These are phyloP conservation scores for Butyriboletus loyo DNA, from an alignment of 768 basidiomycete species.

Conservation along the genomic window DNA sequence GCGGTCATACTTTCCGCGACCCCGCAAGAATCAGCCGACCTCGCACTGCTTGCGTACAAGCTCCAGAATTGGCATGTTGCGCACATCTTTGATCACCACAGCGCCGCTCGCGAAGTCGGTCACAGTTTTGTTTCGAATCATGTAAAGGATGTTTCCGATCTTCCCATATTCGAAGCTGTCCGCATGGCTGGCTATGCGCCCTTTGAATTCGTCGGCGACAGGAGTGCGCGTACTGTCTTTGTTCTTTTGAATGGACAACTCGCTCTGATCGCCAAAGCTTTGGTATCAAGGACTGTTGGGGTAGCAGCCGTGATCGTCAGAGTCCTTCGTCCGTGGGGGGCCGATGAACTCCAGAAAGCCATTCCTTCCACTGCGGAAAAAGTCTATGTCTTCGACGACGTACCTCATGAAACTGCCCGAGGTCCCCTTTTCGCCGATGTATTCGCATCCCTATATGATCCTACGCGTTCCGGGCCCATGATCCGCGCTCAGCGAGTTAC, in stretches of 20 bases:
- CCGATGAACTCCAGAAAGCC: constrained; percentile 53
- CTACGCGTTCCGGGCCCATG: constrained; percentile 31
- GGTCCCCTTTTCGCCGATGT: constrained; percentile 74
- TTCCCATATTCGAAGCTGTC: constrained; percentile 48
- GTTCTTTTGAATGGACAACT: constrained; percentile 76
- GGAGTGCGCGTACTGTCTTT: constrained; percentile 58
- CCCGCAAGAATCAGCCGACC: constrained; percentile 77
- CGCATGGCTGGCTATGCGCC: constrained; percentile 60
- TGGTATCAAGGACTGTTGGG: constrained; percentile 42
- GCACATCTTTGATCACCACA: constrained; percentile 89
- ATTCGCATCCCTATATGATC: constrained; percentile 53
- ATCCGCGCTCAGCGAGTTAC: constrained; percentile 59
- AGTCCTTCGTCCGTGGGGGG: constrained; percentile 82
- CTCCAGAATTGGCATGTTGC: constrained; percentile 67
- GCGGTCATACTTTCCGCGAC: constrained; percentile 80
- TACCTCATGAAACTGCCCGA: constrained; percentile 56
- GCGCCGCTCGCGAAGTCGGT: constrained; percentile 72
- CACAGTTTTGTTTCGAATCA: constrained; percentile 44
- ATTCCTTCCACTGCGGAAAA: constrained; percentile 57
- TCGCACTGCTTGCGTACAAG: constrained; percentile 73
- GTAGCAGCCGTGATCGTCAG: constrained; percentile 71
- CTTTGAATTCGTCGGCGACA: constrained; percentile 75
- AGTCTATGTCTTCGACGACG: constrained; percentile 79
- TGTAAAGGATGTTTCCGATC: constrained; percentile 26
- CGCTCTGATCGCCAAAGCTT: constrained; percentile 58